phyloP scores from a whole-genome alignment of 2,329 filamentous ascomycete genomes.

The Alternaria novae-zelandiae region DNA sequence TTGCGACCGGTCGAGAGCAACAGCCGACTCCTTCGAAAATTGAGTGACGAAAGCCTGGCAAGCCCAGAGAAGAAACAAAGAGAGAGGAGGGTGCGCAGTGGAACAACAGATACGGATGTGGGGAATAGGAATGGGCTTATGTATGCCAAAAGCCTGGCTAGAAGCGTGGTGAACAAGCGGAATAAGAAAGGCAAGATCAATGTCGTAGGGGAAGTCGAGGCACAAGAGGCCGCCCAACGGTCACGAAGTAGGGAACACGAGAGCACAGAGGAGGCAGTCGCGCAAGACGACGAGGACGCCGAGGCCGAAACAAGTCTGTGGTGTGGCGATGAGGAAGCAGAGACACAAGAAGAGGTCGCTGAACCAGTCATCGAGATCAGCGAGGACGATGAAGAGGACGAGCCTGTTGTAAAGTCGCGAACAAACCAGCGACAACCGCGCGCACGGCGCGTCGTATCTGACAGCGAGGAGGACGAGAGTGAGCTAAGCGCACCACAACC shows the following conservation, averaged over 20 bases:
- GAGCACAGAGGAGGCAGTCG: constrained; percentile 9
- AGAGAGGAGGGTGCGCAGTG: constrained; percentile 22
- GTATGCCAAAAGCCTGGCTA: constrained; percentile 40
- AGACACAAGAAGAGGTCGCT: constrained; percentile 5
- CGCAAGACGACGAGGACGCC: constrained; percentile 14
- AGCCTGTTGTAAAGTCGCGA: constrained; percentile 30
- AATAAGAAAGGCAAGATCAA: constrained; percentile 20
- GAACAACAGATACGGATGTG: constrained; percentile 22
- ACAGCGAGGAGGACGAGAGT: constrained; percentile 31
- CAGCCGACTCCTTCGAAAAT: constrained; percentile 33
- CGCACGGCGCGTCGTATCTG: constrained; percentile 25
- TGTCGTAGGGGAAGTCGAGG: constrained; percentile 15
- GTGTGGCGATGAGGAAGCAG: constrained; percentile 36
- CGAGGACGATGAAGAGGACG: constrained; percentile 37
- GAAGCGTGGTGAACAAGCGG: constrained; percentile 33
- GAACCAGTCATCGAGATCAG: constrained; percentile 11
- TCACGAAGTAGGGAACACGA: constrained; percentile 6
- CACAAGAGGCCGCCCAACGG: constrained; percentile 17
- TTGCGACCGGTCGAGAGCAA: constrained; percentile 44
- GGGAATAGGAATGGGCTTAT: constrained; percentile 21
- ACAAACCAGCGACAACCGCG: constrained; percentile 22
- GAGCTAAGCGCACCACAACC: constrained; percentile 2
- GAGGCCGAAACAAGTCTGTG: constrained; percentile 39
- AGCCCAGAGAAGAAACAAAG: constrained; percentile 35
- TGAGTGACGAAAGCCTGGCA: constrained; percentile 38